A percentile compares a stretch with the other conserved stretches of the same genome.
These are phyloP conservation scores for Penicillium psychrosexuale DNA, from an alignment of 2,329 filamentous ascomycete genomes.

Conservation along the genomic window DNA sequence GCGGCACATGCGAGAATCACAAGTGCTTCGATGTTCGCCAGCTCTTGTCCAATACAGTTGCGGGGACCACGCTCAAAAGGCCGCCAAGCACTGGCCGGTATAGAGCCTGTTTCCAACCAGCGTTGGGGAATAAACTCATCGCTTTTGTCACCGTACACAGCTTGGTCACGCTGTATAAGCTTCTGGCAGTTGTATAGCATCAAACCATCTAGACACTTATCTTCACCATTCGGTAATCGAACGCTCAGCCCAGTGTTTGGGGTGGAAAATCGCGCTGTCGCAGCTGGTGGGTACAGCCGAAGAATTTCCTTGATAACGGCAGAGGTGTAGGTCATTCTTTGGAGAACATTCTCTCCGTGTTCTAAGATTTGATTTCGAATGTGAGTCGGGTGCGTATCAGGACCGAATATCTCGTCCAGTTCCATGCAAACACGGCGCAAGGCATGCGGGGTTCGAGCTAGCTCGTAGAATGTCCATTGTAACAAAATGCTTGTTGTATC, in stretches of 20 bases:
- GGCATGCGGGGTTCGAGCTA: constrained; percentile 20
- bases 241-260: constrained; percentile 10
- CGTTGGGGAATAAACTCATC: constrained; percentile 38
- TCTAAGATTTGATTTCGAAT: constrained; percentile 25
- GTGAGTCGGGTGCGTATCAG: constrained; percentile 34
- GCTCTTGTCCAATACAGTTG: constrained; percentile 50
- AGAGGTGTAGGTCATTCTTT: constrained; percentile 49
- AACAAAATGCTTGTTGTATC: constrained; percentile 21
- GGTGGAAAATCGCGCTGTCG: constrained; percentile 10
- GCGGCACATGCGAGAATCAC: constrained; percentile 17
- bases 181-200: not conserved
- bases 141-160: constrained; percentile 14
- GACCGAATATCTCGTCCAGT: constrained; percentile 53
- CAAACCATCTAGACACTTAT: not conserved
- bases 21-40: constrained; percentile 46
- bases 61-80: constrained; percentile 50
- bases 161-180: constrained; percentile 19
- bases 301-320: constrained; percentile 56
- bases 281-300: constrained; percentile 49
- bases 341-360: constrained; percentile 45
- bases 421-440: constrained; percentile 46
- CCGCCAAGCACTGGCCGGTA: constrained; percentile 45
- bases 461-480: constrained; percentile 23
- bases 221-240: constrained; percentile 3
- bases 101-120: constrained; percentile 31